Percentiles rank a stretch among this genome's conserved stretches.
Conservation (phyloP, 495 filamentous ascomycete genomes). For the Rhizodiscina lignyota region DNA sequence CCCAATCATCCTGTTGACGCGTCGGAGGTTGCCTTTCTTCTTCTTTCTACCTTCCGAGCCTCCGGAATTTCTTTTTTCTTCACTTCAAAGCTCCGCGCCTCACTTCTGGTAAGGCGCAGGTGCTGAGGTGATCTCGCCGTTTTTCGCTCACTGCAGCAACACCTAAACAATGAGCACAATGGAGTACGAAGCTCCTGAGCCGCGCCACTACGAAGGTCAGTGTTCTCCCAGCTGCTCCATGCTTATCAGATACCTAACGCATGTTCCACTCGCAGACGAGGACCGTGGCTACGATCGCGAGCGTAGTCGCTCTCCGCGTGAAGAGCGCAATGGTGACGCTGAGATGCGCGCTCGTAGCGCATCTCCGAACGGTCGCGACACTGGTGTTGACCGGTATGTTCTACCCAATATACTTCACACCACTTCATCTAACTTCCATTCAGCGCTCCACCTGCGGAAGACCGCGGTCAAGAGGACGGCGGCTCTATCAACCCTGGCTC, state of each 20-base stretch:
- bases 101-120: no score
- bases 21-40: no score
- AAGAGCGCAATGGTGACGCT: constrained; percentile 46
- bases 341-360: constrained; percentile 21
- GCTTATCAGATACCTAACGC: no score
- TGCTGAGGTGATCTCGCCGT: no score
- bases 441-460: constrained; percentile 24
- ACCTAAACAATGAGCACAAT: constrained; percentile 25
- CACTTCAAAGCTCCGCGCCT: no score
- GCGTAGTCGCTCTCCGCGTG: constrained; percentile 85
- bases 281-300: constrained; percentile 36
- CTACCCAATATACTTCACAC: background rate
- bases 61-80: no score
- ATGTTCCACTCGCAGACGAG: no score
- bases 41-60: no score
- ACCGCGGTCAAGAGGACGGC: constrained; percentile 53
- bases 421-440: constrained; percentile 8
- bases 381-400: constrained; percentile 57
- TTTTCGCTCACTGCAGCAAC: no score
- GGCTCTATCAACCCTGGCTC: constrained; percentile 80
- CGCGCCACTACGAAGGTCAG: constrained; percentile 22
- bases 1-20: no score
- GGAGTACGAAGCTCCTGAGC: constrained; percentile 24
- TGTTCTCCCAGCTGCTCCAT: constrained; percentile 5
- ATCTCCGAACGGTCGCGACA: constrained; percentile 52